A percentile compares a stretch with the other conserved stretches of the same genome.
Evolutionary conservation across 768 basidiomycete genomes (phyloP).

Genomic region (Tricholoma sp.): DNA sequence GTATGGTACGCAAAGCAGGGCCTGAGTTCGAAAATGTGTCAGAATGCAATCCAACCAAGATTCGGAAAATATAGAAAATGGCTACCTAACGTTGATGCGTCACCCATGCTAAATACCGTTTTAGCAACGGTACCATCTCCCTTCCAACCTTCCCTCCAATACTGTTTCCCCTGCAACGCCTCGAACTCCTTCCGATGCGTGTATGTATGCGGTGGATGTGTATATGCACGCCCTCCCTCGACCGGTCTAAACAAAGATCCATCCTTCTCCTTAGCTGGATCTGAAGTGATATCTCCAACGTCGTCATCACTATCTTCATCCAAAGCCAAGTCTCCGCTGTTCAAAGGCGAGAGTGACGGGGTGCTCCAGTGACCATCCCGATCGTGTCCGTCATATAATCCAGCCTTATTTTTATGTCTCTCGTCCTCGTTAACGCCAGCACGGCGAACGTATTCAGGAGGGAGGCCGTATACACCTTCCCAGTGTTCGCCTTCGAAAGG

Average conservation of each 20-base stretch:
- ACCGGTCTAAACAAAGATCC: neutral
- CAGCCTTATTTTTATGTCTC: conserved; percentile 26
- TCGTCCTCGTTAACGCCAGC: conserved; percentile 27
- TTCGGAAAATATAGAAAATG: neutral
- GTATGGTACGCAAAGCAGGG: conserved; percentile 12
- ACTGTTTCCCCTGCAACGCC: conserved; percentile 56
- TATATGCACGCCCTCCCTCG: conserved; percentile 5
- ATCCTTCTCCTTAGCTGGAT: neutral
- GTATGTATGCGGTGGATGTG: conserved; percentile 29
- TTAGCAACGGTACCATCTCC: conserved; percentile 35
- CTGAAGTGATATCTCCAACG: neutral
- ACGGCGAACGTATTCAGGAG: conserved; percentile 33
- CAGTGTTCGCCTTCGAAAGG: conserved; percentile 86
- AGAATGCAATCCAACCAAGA: neutral
- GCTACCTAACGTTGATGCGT: conserved; percentile 70
- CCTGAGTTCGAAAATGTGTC: conserved; percentile 3
- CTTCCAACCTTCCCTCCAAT: conserved; percentile 70
- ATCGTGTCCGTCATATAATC: conserved; percentile 16
- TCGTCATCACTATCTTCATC: neutral
- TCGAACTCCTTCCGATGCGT: conserved; percentile 56
- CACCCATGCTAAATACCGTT: conserved; percentile 52
- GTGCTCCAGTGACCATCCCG: conserved; percentile 52
- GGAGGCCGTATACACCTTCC: conserved; percentile 63
- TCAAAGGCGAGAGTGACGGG: conserved; percentile 63
- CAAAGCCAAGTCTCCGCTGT: conserved; percentile 48